Base-by-base conservation (phyloP, 2,329 filamentous ascomycete genomes). In the Cladosporium sp. region DNA sequence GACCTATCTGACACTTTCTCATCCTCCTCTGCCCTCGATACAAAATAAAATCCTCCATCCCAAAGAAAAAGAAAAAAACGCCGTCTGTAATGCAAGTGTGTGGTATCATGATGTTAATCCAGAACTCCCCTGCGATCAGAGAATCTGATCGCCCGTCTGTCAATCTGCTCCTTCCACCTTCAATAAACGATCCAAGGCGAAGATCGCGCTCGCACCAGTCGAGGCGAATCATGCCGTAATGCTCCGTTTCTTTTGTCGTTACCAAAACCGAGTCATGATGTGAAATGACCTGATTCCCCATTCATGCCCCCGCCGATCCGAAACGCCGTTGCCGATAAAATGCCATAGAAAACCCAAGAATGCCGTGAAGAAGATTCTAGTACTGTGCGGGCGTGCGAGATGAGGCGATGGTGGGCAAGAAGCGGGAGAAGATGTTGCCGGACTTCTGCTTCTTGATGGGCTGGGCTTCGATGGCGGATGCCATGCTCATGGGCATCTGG, bases 401-500 rank as follows among this genome's bases (percentile, higher is more conserved):
- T 28, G 63, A 65, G n/a, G 58, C 66, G 60, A 71, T 76, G 21
- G 71, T 75, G 10, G 76, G 76, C 36, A 79, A 69, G 70, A 79
- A 77, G 64, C 77, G 74, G 15, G 72, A 72, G 71, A 78, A 77
- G 68, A 79, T 77, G 69, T 75, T 78, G 66, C 71, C 72, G 54
- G 72, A 69, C 68, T 74, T 76, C 55, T 71, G 70, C 72, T 78
- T 78, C 76, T 78, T 78, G 21, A 73, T 68, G 5, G 76, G 72
- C 59, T 74, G 74, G 47, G 72, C 68, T 54, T 74, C 71, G 66
- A 71, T 72, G 69, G 64, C 75, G 72, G 64, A 74, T 68, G 30
- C 74, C 49, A 66, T 61, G 58, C 38, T 57, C 63, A 70, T 69
- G 21, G 70, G 66, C 14, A 66, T 65, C 28, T 71, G 68, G 60